phyloP scores from a whole-genome alignment of 306 rosid species.

The Malus asiatica region DNA sequence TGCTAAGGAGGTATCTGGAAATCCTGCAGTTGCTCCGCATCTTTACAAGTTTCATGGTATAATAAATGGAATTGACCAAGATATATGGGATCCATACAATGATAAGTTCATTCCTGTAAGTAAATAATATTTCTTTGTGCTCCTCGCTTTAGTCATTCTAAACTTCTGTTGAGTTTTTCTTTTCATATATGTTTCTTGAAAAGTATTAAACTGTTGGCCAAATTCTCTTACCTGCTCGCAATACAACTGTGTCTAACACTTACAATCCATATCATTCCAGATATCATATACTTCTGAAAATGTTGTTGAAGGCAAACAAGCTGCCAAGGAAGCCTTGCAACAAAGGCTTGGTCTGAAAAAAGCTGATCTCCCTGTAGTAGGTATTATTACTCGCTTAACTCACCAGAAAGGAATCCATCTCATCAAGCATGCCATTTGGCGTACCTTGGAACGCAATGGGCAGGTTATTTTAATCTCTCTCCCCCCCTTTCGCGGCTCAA shows the following conservation, averaged over 20 bases:
- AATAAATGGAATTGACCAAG: constrained; percentile 92
- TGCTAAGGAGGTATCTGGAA: constrained; percentile 74
- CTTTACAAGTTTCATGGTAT: constrained; percentile 91
- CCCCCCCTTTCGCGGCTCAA: not conserved
- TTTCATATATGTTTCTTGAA: not conserved
- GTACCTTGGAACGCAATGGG: constrained; percentile 72
- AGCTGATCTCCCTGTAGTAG: constrained; percentile 78
- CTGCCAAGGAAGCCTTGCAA: constrained; percentile 87
- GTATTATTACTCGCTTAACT: constrained; percentile 81
- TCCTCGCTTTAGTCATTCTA: not conserved
- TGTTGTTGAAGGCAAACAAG: constrained; percentile 93
- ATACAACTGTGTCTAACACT: constrained; percentile 18
- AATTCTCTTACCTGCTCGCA: not conserved
- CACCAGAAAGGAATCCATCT: constrained; percentile 99
- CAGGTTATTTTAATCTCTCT: constrained; percentile 51
- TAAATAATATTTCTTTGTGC: not conserved
- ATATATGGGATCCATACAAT: constrained; percentile 90
- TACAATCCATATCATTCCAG: constrained; percentile 35
- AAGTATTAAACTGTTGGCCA: not conserved
- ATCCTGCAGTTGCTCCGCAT: constrained; percentile 60
- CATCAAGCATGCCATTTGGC: constrained; percentile 81
- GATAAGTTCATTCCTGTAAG: constrained; percentile 87
- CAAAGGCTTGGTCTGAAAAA: constrained; percentile 58
- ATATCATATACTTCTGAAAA: constrained; percentile 78
- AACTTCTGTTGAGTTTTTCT: not conserved